These are phyloP conservation scores for Saururus chinensis DNA, from an alignment of 164 flowering plant genomes.

Conservation along the genomic window DNA sequence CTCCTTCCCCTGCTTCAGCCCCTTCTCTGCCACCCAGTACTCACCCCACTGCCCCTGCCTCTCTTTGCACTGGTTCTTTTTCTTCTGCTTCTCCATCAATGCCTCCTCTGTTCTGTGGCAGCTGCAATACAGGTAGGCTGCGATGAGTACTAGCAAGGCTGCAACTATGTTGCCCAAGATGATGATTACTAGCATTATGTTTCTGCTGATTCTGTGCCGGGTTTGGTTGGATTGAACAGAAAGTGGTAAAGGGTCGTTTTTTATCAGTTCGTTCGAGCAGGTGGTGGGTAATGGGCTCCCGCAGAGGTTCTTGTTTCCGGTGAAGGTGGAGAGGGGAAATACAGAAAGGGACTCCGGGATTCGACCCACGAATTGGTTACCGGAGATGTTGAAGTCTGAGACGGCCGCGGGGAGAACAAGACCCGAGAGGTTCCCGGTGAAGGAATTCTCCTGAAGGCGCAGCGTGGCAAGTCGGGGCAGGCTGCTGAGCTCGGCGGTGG, in stretches of 20 bases:
- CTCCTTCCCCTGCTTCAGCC: slow-evolving; percentile 3
- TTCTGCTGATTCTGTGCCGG: slow-evolving; percentile 1
- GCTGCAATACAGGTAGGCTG: slow-evolving; percentile 13
- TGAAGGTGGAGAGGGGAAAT: slow-evolving; percentile 24
- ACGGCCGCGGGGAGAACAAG: slow-evolving; percentile 7
- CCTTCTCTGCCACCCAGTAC: slow-evolving; percentile 3
- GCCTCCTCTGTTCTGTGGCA: neutral
- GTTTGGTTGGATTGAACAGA: slow-evolving; percentile 3
- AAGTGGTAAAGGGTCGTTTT: slow-evolving; percentile 12
- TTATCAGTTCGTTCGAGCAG: slow-evolving; percentile 8
- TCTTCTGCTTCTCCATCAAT: neutral
- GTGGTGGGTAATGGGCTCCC: slow-evolving; percentile 26
- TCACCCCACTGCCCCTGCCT: slow-evolving; percentile 4
- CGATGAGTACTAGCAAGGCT: slow-evolving; percentile 4
- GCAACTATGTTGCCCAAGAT: slow-evolving; percentile 8
- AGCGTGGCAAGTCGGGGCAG: slow-evolving; percentile 31
- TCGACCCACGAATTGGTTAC: slow-evolving; percentile 27
- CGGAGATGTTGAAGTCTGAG: slow-evolving; percentile 34
- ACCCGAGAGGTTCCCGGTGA: slow-evolving; percentile 16
- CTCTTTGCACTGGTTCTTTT: neutral
- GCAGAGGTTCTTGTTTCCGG: slow-evolving; percentile 31
- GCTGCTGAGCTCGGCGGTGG: slow-evolving; percentile 13
- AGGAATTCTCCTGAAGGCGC: slow-evolving; percentile 29
- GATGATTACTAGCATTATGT: slow-evolving; percentile 11
- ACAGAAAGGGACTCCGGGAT: slow-evolving; percentile 21